Evolutionary conservation across 2,329 filamentous ascomycete genomes (phyloP).

Genomic region (Zymoseptoria crescenta): DNA sequence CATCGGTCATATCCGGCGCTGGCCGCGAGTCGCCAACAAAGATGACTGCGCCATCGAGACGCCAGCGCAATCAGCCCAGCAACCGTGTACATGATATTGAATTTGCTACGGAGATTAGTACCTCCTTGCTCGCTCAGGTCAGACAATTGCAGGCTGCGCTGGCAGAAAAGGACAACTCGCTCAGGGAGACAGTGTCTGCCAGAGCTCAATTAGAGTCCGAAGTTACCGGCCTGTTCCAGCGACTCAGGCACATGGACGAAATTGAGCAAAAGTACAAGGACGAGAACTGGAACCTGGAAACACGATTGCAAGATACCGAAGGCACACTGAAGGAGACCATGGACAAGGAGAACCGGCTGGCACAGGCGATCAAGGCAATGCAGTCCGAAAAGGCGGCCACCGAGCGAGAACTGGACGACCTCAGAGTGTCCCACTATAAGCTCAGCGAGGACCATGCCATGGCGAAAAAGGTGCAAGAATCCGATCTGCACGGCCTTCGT

Average conservation of each 20-base stretch:
- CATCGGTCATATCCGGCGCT: conserved; percentile 63
- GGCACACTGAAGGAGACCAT: conserved; percentile 65
- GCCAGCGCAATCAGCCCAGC: conserved; percentile 80
- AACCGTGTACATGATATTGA: conserved; percentile 92
- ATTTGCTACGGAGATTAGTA: conserved; percentile 97
- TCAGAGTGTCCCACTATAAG: conserved; percentile 71
- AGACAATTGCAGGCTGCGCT: conserved; percentile 80
- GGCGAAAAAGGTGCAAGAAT: conserved; percentile 74
- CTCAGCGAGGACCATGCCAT: conserved; percentile 72
- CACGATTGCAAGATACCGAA: conserved; percentile 76
- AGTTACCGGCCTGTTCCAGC: conserved; percentile 67
- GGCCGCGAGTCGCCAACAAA: conserved; percentile 83
- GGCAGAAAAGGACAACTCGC: conserved; percentile 76
- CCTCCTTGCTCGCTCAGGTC: conserved; percentile 86
- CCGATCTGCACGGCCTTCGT: conserved; percentile 76
- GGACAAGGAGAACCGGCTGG: conserved; percentile 76
- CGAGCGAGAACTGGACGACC: conserved; percentile 84
- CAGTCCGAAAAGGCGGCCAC: conserved; percentile 67
- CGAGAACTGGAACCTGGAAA: conserved; percentile 96
- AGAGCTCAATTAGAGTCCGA: conserved; percentile 77
- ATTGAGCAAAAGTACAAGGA: conserved; percentile 96
- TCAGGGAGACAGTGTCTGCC: conserved; percentile 67
- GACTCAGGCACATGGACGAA: conserved; percentile 77
- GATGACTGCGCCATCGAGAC: conserved; percentile 68
- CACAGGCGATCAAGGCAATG: conserved; percentile 60